A percentile compares a stretch with the other conserved stretches of the same genome.
Evolutionary conservation across 2,329 filamentous ascomycete genomes (phyloP).

Genomic region (Lomentospora prolificans): DNA sequence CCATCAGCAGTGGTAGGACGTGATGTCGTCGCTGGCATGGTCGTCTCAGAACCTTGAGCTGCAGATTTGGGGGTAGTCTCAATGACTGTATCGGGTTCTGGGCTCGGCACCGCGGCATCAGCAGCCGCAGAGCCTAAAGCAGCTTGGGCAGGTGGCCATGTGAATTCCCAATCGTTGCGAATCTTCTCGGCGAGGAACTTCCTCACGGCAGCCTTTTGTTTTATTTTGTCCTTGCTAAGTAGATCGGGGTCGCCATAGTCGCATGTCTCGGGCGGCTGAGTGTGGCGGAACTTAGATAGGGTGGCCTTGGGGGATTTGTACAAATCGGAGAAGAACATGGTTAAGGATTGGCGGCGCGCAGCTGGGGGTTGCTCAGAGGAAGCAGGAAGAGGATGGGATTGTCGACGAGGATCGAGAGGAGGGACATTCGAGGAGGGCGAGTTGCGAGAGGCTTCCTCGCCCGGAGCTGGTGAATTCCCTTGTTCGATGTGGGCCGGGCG

Average conservation of each 20-base stretch:
- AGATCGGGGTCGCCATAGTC: constrained; percentile 49
- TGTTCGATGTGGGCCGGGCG: background rate
- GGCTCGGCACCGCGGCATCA: background rate
- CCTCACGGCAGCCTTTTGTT: constrained; percentile 53
- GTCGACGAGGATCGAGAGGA: background rate
- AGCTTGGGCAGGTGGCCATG: constrained; percentile 36
- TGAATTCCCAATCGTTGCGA: constrained; percentile 50
- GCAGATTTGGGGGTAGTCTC: background rate
- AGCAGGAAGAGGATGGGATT: background rate
- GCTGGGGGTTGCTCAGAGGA: background rate
- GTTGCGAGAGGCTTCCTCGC: background rate
- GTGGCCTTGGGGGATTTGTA: constrained; percentile 9
- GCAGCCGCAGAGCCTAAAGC: constrained; percentile 3
- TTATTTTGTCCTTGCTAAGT: constrained; percentile 49
- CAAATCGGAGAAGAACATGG: constrained; percentile 9
- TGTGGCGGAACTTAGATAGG: constrained; percentile 6
- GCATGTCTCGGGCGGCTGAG: constrained; percentile 11
- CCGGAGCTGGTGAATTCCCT: background rate
- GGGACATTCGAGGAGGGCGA: background rate
- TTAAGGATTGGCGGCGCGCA: background rate
- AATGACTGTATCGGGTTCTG: background rate
- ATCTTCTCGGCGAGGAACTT: constrained; percentile 44
- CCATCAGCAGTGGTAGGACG: background rate
- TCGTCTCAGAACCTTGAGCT: background rate
- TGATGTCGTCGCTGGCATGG: background rate